Base-by-base conservation (phyloP, 192 early-diverging fungal genomes). In the Jimgerdemannia lactiflua region DNA sequence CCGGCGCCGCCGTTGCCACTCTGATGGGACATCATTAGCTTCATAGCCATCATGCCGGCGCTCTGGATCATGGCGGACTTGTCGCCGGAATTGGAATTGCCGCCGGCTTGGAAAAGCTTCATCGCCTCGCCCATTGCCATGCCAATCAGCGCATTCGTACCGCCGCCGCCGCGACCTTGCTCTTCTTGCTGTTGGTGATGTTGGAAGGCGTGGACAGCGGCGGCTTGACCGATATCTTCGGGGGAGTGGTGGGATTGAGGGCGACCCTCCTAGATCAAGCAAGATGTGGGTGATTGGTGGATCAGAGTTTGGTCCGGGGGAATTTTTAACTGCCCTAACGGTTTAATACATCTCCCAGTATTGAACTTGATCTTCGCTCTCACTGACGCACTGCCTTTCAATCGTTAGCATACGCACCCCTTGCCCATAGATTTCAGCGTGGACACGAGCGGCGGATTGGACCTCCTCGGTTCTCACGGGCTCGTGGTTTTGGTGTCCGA, bases 81-180 rank as follows among this genome's bases (percentile, higher is more conserved):
- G 65, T 73, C 70, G 18, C 65, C 77, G 49, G 64, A 65, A 10
- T 70, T 43, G 42, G 39, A 18, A 14, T 14, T 14, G 49, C 49
- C 49, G 39, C 74, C 70, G 39, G 69, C 66, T 10, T 78, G 70
- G 19, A 79, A 74, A 9, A 82, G 70, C 29, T 82, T 82, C 71
- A 69, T 82, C 42, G 77, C 81, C 74, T 82, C 81, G 40, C 77
- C 74, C 81, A 82, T 82, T 29, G 81, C 81, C 65, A 78, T 67
- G 40, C 81, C 81, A 19, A 82, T 76, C 42, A 82, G 43, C 29
- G 78, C 70, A 20, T 49, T 6, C 14, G 49, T 65, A 18, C 69
- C 69, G 7, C 73, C 42, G 19, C 74, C 74, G 41, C 74, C 64
- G 10, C 70, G 69, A 43, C 54, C 69, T 7, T 72, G 70, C 9